Evolutionary conservation across 768 basidiomycete species (phyloP).

Genomic region (Lactarius akahatsu): DNA sequence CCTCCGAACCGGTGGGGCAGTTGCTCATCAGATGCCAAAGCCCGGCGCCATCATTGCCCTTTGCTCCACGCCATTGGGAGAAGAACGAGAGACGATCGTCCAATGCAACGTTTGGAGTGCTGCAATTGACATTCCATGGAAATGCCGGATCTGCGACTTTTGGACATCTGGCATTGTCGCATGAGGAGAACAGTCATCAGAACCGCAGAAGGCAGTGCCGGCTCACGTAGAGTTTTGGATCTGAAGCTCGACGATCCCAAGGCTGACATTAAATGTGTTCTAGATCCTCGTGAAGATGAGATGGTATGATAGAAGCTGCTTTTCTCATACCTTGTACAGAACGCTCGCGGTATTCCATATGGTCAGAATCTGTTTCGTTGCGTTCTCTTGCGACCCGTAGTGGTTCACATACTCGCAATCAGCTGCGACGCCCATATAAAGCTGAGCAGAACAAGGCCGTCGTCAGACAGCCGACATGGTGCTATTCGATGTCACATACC

Average conservation of each 20-base stretch:
- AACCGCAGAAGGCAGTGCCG: conserved; percentile 14
- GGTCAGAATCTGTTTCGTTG: conserved; percentile 71
- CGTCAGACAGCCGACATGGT: not conserved
- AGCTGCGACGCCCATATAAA: conserved; percentile 85
- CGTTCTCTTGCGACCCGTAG: conserved; percentile 63
- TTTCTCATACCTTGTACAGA: conserved; percentile 56
- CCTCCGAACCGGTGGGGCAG: conserved; percentile 76
- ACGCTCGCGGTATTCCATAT: conserved; percentile 78
- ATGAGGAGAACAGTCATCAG: conserved; percentile 8
- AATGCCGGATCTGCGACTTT: conserved; percentile 45
- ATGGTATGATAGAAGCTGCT: conserved; percentile 11
- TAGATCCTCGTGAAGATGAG: conserved; percentile 30
- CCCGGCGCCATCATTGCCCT: conserved; percentile 71
- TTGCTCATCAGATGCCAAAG: conserved; percentile 90
- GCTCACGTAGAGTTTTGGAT: conserved; percentile 58
- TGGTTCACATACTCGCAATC: conserved; percentile 75
- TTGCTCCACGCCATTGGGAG: conserved; percentile 76
- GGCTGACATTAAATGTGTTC: conserved; percentile 78
- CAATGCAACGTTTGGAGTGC: conserved; percentile 46
- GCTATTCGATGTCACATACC: conserved; percentile 38
- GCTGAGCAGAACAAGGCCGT: conserved; percentile 33
- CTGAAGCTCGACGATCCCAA: conserved; percentile 78
- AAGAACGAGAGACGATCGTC: conserved; percentile 75
- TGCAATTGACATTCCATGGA: conserved; percentile 80
- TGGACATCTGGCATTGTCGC: conserved; percentile 53